phyloP scores from a whole-genome alignment of 257 asterid species.

The Solanum sitiens region DNA sequence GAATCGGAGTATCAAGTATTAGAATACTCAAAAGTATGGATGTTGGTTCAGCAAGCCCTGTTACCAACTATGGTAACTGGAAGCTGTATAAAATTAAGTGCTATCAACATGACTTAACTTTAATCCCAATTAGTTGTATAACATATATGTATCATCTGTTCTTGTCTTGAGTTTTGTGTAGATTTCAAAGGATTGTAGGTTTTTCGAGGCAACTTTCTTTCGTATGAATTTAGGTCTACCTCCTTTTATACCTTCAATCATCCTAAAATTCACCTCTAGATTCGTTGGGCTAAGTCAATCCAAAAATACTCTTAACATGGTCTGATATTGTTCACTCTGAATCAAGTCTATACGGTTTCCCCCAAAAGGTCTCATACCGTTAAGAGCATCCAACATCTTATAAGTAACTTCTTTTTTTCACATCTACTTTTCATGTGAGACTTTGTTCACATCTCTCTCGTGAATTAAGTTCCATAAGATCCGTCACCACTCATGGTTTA shows the following conservation, averaged over 20 bases:
- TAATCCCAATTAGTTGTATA: neutral
- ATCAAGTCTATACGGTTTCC: fast-evolving
- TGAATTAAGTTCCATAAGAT: neutral
- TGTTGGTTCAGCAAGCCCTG: neutral
- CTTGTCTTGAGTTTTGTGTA: too few species aligned
- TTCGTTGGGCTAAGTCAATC: fast-evolving
- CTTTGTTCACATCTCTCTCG: neutral
- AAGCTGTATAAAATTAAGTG: neutral
- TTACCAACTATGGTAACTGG: neutral
- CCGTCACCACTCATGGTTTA: neutral
- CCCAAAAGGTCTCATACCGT: fast-evolving
- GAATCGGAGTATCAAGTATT: neutral
- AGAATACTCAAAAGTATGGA: neutral
- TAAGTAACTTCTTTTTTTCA: neutral
- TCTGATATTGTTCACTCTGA: neutral
- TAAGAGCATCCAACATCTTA: neutral
- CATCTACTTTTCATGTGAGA: neutral
- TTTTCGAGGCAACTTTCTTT: neutral
- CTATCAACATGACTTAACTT: neutral
- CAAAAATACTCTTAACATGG: neutral
- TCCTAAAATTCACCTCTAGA: neutral
- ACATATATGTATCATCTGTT: neutral
- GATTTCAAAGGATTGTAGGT: neutral
- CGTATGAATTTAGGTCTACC: neutral
- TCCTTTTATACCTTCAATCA: neutral